Conservation (phyloP, 495 filamentous ascomycete genomes). For the Glutinoglossum americanum region DNA sequence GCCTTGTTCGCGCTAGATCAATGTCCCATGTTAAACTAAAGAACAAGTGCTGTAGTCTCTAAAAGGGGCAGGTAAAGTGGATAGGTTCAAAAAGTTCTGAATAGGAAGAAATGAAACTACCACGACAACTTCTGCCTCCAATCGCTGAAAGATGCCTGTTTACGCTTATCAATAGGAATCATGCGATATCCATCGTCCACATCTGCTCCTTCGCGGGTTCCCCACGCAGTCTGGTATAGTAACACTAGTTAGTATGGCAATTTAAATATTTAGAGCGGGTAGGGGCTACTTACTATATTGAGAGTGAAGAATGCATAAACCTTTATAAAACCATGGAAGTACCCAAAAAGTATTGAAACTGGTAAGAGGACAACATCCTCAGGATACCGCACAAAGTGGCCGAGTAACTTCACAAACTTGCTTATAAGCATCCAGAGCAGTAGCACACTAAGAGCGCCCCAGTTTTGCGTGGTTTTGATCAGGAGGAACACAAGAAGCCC, state of each 20-base stretch:
- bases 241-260: neutral
- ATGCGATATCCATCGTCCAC: conserved; percentile 34
- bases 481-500: no score
- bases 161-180: no score
- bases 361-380: conserved; percentile 32
- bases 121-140: no score
- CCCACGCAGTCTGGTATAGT: conserved; percentile 29
- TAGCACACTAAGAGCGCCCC: neutral
- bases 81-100: no score
- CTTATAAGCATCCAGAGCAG: conserved; percentile 23
- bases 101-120: no score
- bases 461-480: conserved; percentile 20
- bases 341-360: conserved; percentile 32
- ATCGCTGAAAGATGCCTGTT: no score
- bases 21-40: no score
- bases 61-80: no score
- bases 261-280: neutral
- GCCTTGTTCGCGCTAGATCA: no score
- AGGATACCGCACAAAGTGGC: conserved; percentile 34
- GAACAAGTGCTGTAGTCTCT: no score
- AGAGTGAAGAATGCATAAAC: conserved; percentile 36
- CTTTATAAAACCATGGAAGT: conserved; percentile 40
- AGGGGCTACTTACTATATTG: conserved; percentile 5
- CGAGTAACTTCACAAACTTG: conserved; percentile 39
- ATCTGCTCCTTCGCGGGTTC: conserved; percentile 35